A percentile compares a stretch with the other conserved stretches of the same genome.
phyloP scores from a whole-genome alignment of 177 flowering plant species.

The Vitis hybrid region DNA sequence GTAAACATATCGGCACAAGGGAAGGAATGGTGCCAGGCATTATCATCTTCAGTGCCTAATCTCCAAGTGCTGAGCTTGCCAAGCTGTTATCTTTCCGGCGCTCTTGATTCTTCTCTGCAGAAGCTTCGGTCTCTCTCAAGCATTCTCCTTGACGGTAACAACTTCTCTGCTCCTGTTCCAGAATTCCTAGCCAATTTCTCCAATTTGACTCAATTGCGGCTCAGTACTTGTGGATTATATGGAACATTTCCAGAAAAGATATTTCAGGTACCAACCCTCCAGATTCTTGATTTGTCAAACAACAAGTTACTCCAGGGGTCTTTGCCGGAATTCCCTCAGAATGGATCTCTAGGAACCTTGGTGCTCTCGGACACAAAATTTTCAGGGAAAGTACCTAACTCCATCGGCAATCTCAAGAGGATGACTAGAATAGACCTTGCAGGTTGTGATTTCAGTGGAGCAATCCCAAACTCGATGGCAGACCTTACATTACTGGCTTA shows the following conservation, averaged over 20 bases:
- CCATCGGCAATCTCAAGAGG: conserved; percentile 10
- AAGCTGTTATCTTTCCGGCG: conserved; percentile 18
- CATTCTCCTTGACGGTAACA: too few species aligned
- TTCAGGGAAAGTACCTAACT: conserved; percentile 19
- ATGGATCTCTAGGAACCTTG: conserved; percentile 13
- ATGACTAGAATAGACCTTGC: conserved; percentile 18
- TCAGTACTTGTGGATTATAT: too few species aligned
- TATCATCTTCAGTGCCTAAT: conserved; percentile 22
- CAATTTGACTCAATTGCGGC: too few species aligned
- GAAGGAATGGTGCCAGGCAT: conserved; percentile 19
- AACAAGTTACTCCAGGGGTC: background rate
- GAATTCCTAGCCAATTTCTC: too few species aligned
- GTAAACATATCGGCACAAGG: conserved; percentile 14
- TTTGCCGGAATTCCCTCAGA: conserved; percentile 9
- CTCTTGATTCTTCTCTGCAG: conserved; percentile 10
- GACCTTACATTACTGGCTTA: conserved; percentile 21
- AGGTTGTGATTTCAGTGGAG: conserved; percentile 27
- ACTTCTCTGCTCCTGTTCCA: too few species aligned
- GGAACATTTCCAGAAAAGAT: too few species aligned
- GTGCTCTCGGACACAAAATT: conserved; percentile 13
- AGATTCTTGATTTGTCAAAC: too few species aligned
- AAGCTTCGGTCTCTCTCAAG: too few species aligned
- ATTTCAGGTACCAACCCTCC: too few species aligned
- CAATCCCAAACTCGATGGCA: conserved; percentile 21
- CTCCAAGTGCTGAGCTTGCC: conserved; percentile 19